phyloP scores from a whole-genome alignment of 176 grass and related monocot species.

The Raddia guianensis region DNA sequence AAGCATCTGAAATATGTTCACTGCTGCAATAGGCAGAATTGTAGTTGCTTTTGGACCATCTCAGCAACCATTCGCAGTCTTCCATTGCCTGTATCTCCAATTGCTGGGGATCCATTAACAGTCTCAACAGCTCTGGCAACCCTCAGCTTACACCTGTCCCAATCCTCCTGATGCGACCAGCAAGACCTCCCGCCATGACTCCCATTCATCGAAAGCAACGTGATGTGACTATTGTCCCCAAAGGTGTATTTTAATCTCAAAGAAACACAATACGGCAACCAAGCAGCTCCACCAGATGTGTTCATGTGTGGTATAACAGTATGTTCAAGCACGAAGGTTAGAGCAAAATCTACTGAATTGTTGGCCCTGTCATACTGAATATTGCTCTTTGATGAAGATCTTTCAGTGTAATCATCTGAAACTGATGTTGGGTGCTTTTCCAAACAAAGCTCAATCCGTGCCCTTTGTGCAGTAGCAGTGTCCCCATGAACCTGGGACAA shows the following conservation, averaged over 20 bases:
- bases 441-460: conserved; percentile 77
- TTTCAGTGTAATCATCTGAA: conserved; percentile 49
- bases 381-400: conserved; percentile 70
- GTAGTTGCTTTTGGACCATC: conserved; percentile 71
- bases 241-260: conserved; percentile 81
- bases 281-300: conserved; percentile 81
- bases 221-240: conserved; percentile 60
- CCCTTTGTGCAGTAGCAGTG: conserved; percentile 52
- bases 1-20: conserved; percentile 25
- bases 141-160: conserved; percentile 79
- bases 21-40: conserved; percentile 57
- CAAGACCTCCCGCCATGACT: conserved; percentile 85
- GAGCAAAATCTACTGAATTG: conserved; percentile 70
- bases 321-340: conserved; percentile 81
- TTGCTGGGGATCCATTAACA: conserved; percentile 47
- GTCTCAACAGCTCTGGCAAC: conserved; percentile 71
- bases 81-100: conserved; percentile 65
- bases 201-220: conserved; percentile 75
- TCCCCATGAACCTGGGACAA: conserved; percentile 60
- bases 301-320: conserved; percentile 60
- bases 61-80: conserved; percentile 72
- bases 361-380: conserved; percentile 87
- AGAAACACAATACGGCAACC: conserved; percentile 88
- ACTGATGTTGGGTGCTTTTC: conserved; percentile 66
- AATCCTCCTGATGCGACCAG: conserved; percentile 68